phyloP scores from a whole-genome alignment of 129 eudicot species.

The Escallonia herrerae region DNA sequence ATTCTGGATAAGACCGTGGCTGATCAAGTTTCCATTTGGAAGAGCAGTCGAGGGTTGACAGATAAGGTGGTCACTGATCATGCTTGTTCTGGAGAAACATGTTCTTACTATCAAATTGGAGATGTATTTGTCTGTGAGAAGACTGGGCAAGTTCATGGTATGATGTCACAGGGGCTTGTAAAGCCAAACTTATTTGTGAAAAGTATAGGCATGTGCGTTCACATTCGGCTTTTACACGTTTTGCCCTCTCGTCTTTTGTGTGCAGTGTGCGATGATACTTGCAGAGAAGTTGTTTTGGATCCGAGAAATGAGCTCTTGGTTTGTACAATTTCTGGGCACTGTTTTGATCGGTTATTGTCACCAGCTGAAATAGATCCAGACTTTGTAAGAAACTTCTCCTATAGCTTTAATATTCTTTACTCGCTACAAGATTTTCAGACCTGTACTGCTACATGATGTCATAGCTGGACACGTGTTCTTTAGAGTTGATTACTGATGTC shows the following conservation, averaged over 20 bases:
- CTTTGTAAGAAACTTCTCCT: constrained; percentile 34
- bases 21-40: constrained; percentile 97
- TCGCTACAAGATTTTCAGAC: no score
- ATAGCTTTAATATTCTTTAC: neutral
- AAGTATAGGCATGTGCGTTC: constrained; percentile 1
- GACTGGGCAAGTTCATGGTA: constrained; percentile 97
- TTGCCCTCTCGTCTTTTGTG: constrained; percentile 10
- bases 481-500: no score
- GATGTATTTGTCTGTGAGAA: constrained; percentile 91
- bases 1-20: constrained; percentile 88
- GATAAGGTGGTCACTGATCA: constrained; percentile 75
- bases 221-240: constrained; percentile 5
- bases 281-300: constrained; percentile 74
- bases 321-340: constrained; percentile 87
- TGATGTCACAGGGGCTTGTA: neutral
- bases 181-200: constrained; percentile 5
- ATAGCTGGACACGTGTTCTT: no score
- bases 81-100: constrained; percentile 74
- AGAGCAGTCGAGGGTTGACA: constrained; percentile 73
- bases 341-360: constrained; percentile 76
- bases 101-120: constrained; percentile 88
- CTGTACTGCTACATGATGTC: no score
- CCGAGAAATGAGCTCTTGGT: constrained; percentile 74
- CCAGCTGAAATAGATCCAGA: constrained; percentile 70
- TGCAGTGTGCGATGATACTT: constrained; percentile 97